Evolutionary conservation across 2,329 filamentous ascomycete species (phyloP).

Genomic region (Geoglossum cookeanum): DNA sequence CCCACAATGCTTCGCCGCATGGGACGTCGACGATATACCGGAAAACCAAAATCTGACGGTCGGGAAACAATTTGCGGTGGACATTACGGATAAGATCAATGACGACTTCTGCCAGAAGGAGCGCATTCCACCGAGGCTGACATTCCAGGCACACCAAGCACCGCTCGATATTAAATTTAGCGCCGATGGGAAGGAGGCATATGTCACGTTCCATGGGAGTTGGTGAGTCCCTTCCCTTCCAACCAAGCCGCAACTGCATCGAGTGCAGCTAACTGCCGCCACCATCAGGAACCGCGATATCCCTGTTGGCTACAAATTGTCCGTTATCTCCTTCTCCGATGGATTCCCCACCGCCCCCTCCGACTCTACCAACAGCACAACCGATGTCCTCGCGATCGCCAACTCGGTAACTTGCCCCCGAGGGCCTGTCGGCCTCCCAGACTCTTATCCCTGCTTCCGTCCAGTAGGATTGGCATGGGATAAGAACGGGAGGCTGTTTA

Average conservation of each 20-base stretch:
- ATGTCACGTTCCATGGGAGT: conserved; percentile 52
- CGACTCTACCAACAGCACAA: conserved; percentile 28
- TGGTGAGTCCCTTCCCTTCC: conserved; percentile 26
- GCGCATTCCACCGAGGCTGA: conserved; percentile 31
- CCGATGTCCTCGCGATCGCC: conserved; percentile 35
- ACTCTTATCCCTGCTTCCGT: conserved; percentile 33
- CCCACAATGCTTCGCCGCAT: conserved; percentile 48
- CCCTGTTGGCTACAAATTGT: conserved; percentile 23
- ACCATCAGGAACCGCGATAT: neutral
- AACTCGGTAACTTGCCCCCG: conserved; percentile 34
- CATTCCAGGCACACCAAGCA: conserved; percentile 47
- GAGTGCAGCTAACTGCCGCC: neutral
- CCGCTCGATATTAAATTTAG: conserved; percentile 55
- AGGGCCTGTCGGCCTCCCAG: conserved; percentile 4
- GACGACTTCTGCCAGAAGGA: conserved; percentile 28
- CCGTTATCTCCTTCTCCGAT: conserved; percentile 21
- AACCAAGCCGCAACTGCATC: neutral
- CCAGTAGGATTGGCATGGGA: conserved; percentile 19
- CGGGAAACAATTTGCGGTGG: conserved; percentile 31
- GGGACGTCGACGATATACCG: conserved; percentile 34
- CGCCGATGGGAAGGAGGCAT: conserved; percentile 36
- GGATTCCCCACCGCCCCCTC: conserved; percentile 24
- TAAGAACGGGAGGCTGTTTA: conserved; percentile 16
- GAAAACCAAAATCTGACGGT: conserved; percentile 24
- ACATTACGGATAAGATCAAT: conserved; percentile 22